Percentiles rank a stretch among this genome's conserved stretches.
phyloP scores from a whole-genome alignment of 768 basidiomycete genomes.

The Mycena belliarum region DNA sequence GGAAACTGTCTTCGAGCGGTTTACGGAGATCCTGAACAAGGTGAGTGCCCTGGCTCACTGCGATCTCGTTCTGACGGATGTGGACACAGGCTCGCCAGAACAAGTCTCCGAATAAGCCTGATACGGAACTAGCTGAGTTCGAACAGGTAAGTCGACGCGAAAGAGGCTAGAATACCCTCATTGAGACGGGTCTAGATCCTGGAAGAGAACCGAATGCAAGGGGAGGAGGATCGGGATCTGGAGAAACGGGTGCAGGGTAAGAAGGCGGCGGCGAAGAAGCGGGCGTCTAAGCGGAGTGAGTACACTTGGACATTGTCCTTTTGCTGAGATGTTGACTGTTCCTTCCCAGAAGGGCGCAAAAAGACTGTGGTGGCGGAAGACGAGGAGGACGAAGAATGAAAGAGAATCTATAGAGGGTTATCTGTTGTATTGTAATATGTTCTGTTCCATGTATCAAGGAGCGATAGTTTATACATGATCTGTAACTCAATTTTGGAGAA shows the following conservation, averaged over 20 bases:
- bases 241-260: constrained; percentile 85
- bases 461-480: no score
- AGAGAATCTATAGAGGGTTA: neutral
- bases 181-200: constrained; percentile 59
- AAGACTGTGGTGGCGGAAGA: constrained; percentile 19
- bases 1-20: constrained; percentile 72
- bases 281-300: constrained; percentile 52
- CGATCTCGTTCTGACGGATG: neutral
- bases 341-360: constrained; percentile 18
- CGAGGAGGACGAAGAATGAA: neutral
- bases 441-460: no score
- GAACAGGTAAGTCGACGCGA: constrained; percentile 57
- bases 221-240: constrained; percentile 88
- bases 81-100: constrained; percentile 72
- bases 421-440: neutral
- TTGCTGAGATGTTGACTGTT: neutral
- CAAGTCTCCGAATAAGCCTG: constrained; percentile 90
- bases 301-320: neutral
- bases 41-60: constrained; percentile 36
- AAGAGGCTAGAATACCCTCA: neutral
- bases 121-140: constrained; percentile 93
- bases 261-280: constrained; percentile 77
- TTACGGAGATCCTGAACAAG: constrained; percentile 91
- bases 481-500: no score
- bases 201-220: constrained; percentile 79